Evolutionary conservation across 805 yeast genomes (phyloP).

Genomic region (Yamadazyma nakazawae): DNA sequence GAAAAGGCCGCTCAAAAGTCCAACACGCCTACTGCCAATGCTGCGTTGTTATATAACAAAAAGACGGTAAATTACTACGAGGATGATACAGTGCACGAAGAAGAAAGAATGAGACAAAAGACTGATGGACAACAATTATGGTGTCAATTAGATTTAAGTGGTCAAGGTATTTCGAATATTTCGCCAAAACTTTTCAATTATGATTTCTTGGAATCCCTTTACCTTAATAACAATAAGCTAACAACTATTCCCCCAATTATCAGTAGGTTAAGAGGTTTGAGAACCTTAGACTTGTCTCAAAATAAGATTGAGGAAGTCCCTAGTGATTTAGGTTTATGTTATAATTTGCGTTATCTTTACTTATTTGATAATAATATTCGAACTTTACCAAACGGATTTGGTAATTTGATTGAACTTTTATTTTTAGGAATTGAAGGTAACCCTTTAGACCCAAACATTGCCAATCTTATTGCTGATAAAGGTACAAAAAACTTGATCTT

Average conservation of each 20-base stretch:
- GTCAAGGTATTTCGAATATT: conserved; percentile 73
- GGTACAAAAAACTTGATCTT: conserved; percentile 84
- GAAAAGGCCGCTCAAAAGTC: conserved; percentile 30
- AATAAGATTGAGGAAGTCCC: conserved; percentile 76
- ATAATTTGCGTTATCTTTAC: conserved; percentile 74
- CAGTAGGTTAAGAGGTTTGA: conserved; percentile 63
- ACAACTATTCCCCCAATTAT: conserved; percentile 64
- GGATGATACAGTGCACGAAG: conserved; percentile 50
- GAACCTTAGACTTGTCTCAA: conserved; percentile 81
- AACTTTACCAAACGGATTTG: conserved; percentile 79
- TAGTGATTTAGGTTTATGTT: conserved; percentile 77
- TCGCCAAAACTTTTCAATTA: conserved; percentile 77
- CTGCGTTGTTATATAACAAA: conserved; percentile 42
- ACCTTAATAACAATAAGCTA: conserved; percentile 81
- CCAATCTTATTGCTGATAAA: conserved; percentile 67
- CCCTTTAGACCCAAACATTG: conserved; percentile 63
- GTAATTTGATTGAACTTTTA: conserved; percentile 77
- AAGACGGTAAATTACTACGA: conserved; percentile 46
- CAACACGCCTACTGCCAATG: conserved; percentile 33
- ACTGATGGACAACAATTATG: conserved; percentile 77
- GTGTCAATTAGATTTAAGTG: conserved; percentile 91
- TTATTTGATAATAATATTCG: conserved; percentile 82
- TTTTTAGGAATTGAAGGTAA: conserved; percentile 94
- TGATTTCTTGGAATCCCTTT: conserved; percentile 79
- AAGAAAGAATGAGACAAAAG: conserved; percentile 57